Conservation (phyloP, 305 asterid species). For the Rubia balearica region DNA sequence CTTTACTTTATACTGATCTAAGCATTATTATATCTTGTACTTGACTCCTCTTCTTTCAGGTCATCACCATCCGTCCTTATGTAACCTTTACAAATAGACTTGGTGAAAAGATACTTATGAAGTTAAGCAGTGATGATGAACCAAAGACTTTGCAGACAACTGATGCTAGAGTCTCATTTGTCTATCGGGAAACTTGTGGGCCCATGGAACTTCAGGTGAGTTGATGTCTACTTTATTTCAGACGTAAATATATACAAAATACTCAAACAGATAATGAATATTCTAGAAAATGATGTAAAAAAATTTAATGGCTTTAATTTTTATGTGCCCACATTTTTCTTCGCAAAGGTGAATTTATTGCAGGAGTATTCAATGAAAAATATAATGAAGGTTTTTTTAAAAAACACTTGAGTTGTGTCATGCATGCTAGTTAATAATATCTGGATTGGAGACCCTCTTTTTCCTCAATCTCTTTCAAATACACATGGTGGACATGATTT, state of each 20-base stretch:
- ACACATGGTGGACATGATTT: too few relatives aligned
- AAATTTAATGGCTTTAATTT: neutral
- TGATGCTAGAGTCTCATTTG: conserved; percentile 78
- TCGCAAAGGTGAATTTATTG: neutral
- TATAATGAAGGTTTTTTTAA: neutral
- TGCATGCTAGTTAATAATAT: too few relatives aligned
- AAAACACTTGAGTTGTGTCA: neutral
- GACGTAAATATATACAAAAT: neutral
- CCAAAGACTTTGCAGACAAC: conserved; percentile 65
- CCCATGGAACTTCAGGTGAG: conserved; percentile 79
- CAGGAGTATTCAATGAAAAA: neutral
- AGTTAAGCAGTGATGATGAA: conserved; percentile 76
- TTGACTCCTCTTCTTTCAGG: conserved; percentile 43
- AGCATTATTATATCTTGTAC: conserved; percentile 22
- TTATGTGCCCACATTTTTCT: neutral
- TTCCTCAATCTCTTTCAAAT: too few relatives aligned
- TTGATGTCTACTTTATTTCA: conserved; percentile 16
- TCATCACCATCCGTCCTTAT: conserved; percentile 73
- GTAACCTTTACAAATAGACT: conserved; percentile 92
- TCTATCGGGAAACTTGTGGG: conserved; percentile 44
- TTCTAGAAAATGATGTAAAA: neutral
- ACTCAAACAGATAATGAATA: neutral
- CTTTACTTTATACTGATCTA: conserved; percentile 15
- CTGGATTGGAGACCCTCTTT: too few relatives aligned
- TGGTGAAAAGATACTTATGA: conserved; percentile 64